Base-by-base conservation (phyloP, 2,329 filamentous ascomycete genomes). In the Zopfia rhizophila region DNA sequence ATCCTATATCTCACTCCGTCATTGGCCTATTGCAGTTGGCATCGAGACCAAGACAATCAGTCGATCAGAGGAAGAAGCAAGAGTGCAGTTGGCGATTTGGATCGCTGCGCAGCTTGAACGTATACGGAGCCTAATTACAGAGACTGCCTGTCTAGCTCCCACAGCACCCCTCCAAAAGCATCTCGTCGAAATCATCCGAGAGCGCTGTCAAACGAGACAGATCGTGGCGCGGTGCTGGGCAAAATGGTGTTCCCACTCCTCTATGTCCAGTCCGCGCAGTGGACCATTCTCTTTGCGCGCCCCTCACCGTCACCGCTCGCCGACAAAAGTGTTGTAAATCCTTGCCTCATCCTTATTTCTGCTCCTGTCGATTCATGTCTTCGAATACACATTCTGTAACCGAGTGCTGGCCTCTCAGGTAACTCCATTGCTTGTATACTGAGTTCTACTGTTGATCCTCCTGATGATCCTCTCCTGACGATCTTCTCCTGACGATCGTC, bases 11-110 rank as follows among this genome's bases (percentile, higher is more conserved):
- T 31, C 16, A 31, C 29, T 31, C 16, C 14, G 14, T 14, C 14
- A 31, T 31, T 14, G 14, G 29, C 29, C 29, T 31, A 31, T 16
- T 31, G 14, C 14, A 14, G 29, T 31, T 14, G 16, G 29, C 14
- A 31, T 31, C 16, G 14, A 31, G 16, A 31, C 29, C 14, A 31
- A 55, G 28, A 55, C 55, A n/a, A 44, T 50, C 31, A 53, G 47
- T 42, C 38, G 42, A 22, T 48, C 46, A 10, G 52, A 51, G 24
- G 52, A 55, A 40, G 45, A 53, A 25, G 52, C 52, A 38, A 31
- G 14, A 31, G 14, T 31, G 16, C 14, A 31, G 29, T 14, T 31
- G 16, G 29, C 14, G 16, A 31, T 31, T 31, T 31, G 14, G 29
- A 14, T 31, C 14, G 14, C 29, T 31, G 14, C 14, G 14, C 29